Evolutionary conservation across 169 alveolate genomes (phyloP).

Genomic region (Cryptosporidium bovis): DNA sequence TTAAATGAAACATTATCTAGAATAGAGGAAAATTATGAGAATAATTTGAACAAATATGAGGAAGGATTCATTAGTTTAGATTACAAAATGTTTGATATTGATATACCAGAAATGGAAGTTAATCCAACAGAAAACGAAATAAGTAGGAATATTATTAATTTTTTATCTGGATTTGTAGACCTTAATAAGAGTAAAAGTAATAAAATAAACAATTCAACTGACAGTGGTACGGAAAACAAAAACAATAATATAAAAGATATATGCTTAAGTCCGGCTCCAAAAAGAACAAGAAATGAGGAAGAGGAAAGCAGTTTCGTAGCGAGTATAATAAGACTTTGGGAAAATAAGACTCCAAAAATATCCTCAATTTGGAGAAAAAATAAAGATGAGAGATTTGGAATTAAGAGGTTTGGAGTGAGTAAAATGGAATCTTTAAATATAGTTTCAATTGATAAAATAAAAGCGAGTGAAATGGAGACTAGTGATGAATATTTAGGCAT

Average conservation of each 20-base stretch:
- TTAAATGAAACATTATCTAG: constrained; percentile 5
- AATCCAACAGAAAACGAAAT: constrained; percentile 39
- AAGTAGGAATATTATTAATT: not conserved
- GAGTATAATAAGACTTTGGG: constrained; percentile 68
- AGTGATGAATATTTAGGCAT: not conserved
- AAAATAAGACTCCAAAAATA: constrained; percentile 61
- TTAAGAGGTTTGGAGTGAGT: not conserved
- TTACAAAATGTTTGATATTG: constrained; percentile 60
- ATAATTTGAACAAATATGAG: not conserved
- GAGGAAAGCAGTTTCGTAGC: constrained; percentile 71
- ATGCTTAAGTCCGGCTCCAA: constrained; percentile 40
- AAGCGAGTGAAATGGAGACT: not conserved
- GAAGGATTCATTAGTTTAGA: not conserved
- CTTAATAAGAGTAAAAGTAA: not conserved
- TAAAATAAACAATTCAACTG: not conserved
- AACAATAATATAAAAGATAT: not conserved
- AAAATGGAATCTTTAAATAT: constrained; percentile 13
- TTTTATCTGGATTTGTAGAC: constrained; percentile 10
- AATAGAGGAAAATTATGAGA: constrained; percentile 8
- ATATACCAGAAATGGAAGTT: constrained; percentile 61
- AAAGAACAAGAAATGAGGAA: constrained; percentile 1
- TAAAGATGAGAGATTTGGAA: not conserved
- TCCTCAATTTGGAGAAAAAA: constrained; percentile 53
- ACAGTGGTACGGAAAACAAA: not conserved
- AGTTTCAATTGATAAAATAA: not conserved